These are phyloP conservation scores for Elaphomyces granulatus DNA, from an alignment of 495 filamentous ascomycete genomes.

Conservation along the genomic window DNA sequence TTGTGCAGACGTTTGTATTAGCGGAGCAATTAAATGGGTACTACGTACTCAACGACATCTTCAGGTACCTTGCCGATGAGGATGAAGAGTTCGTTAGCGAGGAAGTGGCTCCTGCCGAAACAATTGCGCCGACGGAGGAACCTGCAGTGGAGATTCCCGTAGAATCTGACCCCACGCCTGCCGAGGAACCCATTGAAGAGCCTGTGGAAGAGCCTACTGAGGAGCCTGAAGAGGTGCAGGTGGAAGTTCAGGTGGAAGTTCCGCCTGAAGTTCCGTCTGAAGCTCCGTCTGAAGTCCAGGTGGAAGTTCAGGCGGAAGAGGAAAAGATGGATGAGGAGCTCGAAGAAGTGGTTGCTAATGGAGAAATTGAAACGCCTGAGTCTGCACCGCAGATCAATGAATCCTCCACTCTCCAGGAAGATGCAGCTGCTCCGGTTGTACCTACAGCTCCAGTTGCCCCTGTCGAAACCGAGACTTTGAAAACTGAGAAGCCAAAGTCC, in stretches of 20 bases:
- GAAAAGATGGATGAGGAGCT: conserved; percentile 47
- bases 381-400: conserved; percentile 29
- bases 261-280: conserved; percentile 7
- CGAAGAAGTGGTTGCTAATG: conserved; percentile 28
- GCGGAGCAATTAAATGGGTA: conserved; percentile 94
- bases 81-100: conserved; percentile 54
- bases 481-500: conserved; percentile 38
- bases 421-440: conserved; percentile 11
- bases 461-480: conserved; percentile 33
- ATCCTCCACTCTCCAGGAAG: conserved; percentile 15
- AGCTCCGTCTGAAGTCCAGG: conserved; percentile 19
- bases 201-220: conserved; percentile 9
- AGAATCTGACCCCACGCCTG: conserved; percentile 16
- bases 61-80: conserved; percentile 75
- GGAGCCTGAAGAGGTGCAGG: conserved; percentile 19
- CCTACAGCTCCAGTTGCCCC: conserved; percentile 20
- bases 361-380: conserved; percentile 17
- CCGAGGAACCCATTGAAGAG: conserved; percentile 11
- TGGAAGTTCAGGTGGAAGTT: conserved; percentile 11
- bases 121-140: conserved; percentile 19
- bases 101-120: conserved; percentile 35
- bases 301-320: conserved; percentile 20
- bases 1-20: conserved; percentile 95
- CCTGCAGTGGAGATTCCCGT: conserved; percentile 22
- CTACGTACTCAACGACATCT: conserved; percentile 96